Conservation (phyloP, 371 early-diverging fungal species). For the Fennellomyces sp. region DNA sequence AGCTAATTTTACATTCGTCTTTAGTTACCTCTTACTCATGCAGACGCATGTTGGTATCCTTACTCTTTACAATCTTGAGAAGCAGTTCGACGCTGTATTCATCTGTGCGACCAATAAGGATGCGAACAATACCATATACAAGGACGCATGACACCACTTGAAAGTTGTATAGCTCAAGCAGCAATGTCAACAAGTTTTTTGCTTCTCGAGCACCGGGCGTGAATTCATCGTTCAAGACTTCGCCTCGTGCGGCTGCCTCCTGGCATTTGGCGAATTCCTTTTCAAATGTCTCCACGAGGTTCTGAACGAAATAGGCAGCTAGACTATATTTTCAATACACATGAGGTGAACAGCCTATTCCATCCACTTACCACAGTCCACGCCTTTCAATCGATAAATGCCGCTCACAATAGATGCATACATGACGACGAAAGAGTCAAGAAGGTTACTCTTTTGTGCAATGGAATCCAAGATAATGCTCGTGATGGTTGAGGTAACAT, state of each 20-base stretch:
- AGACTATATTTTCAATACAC: no score
- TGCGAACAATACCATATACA: constrained; percentile 83
- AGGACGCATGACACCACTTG: constrained; percentile 83
- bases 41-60: constrained; percentile 12
- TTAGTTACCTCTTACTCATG: neutral
- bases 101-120: constrained; percentile 67
- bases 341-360: no score
- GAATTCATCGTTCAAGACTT: constrained; percentile 47
- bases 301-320: constrained; percentile 88
- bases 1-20: constrained; percentile 57
- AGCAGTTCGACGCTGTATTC: constrained; percentile 90
- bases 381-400: constrained; percentile 80
- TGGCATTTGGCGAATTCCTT: constrained; percentile 44
- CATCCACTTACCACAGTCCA: constrained; percentile 72
- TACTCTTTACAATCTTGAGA: constrained; percentile 79
- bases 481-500: constrained; percentile 86
- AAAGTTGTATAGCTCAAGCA: constrained; percentile 91
- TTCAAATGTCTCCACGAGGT: constrained; percentile 79
- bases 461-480: constrained; percentile 77
- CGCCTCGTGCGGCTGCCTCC: constrained; percentile 28
- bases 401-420: constrained; percentile 87
- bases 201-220: constrained; percentile 65
- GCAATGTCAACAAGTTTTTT: constrained; percentile 79
- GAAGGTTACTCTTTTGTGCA: constrained; percentile 77
- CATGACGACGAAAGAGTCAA: constrained; percentile 88